These are phyloP conservation scores for Aspergillus aculeatinus DNA, from an alignment of 2,329 filamentous ascomycete genomes.

Conservation along the genomic window DNA sequence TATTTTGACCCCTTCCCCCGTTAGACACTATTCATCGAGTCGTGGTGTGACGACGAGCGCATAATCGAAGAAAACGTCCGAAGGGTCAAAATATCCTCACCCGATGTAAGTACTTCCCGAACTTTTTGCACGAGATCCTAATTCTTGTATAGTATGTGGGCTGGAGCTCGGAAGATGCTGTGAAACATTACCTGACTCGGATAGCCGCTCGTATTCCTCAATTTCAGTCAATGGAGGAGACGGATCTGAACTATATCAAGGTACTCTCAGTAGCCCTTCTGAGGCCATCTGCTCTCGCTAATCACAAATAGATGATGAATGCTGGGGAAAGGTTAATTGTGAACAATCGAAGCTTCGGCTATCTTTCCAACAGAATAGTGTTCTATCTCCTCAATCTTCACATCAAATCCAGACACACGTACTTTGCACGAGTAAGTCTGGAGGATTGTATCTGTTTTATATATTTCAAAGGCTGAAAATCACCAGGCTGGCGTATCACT, in stretches of 20 bases:
- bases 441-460: neutral
- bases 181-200: constrained; percentile 83
- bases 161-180: constrained; percentile 89
- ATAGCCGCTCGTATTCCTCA: constrained; percentile 92
- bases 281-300: constrained; percentile 9
- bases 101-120: constrained; percentile 65
- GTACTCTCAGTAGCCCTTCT: constrained; percentile 26
- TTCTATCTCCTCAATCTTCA: constrained; percentile 98
- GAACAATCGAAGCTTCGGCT: constrained; percentile 96
- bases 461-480: constrained; percentile 2
- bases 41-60: constrained; percentile 85
- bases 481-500: constrained; percentile 70
- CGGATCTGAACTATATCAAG: constrained; percentile 94
- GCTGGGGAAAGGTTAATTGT: constrained; percentile 89
- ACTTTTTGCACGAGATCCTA: constrained; percentile 10
- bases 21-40: constrained; percentile 89
- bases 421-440: constrained; percentile 70
- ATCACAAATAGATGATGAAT: constrained; percentile 74
- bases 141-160: constrained; percentile 66
- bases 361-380: constrained; percentile 93
- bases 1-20: neutral
- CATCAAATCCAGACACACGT: constrained; percentile 91
- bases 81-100: constrained; percentile 96
- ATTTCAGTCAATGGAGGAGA: constrained; percentile 95
- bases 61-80: constrained; percentile 96